These are phyloP conservation scores for Oenanthe javanica DNA, from an alignment of 140 eudicot genomes.

Conservation along the genomic window DNA sequence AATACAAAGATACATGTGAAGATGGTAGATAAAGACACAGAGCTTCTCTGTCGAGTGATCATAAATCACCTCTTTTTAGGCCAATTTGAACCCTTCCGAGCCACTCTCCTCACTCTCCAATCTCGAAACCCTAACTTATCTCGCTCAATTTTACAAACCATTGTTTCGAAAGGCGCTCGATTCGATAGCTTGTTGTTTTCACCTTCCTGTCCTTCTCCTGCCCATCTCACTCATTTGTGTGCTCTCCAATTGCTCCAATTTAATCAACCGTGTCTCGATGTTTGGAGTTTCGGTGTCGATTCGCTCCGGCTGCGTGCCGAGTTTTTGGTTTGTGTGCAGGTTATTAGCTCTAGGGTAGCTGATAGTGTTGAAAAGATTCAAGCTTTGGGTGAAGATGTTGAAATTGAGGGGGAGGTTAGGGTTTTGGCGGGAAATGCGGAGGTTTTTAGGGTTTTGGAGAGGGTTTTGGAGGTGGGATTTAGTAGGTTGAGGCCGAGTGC, in stretches of 20 bases:
- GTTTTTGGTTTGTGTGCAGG: constrained; percentile 58
- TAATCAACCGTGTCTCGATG: constrained; percentile 37
- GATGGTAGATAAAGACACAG: constrained; percentile 55
- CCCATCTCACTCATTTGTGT: constrained; percentile 59
- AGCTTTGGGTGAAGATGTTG: constrained; percentile 21
- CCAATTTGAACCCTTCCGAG: constrained; percentile 93
- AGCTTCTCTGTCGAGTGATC: constrained; percentile 51
- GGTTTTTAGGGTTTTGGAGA: constrained; percentile 45
- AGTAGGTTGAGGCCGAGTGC: constrained; percentile 66
- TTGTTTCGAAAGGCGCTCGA: constrained; percentile 56
- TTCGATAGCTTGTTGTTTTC: constrained; percentile 52
- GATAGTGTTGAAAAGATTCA: constrained; percentile 15
- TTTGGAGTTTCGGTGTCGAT: constrained; percentile 54
- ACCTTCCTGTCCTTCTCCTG: constrained; percentile 50
- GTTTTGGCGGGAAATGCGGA: constrained; percentile 18
- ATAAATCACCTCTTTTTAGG: constrained; percentile 69
- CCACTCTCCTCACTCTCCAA: constrained; percentile 66
- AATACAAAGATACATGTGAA: neutral
- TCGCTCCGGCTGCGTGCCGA: constrained; percentile 60
- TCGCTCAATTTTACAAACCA: constrained; percentile 62
- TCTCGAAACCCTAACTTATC: constrained; percentile 70
- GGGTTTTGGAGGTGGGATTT: constrained; percentile 51
- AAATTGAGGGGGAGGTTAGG: constrained; percentile 8
- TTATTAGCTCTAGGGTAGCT: constrained; percentile 42
- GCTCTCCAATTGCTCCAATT: constrained; percentile 65